Evolutionary conservation across 192 early-diverging fungal genomes (phyloP), one percentile per base, ranked within the genome.

Genomic region (Umbelopsis sp.): DNA sequence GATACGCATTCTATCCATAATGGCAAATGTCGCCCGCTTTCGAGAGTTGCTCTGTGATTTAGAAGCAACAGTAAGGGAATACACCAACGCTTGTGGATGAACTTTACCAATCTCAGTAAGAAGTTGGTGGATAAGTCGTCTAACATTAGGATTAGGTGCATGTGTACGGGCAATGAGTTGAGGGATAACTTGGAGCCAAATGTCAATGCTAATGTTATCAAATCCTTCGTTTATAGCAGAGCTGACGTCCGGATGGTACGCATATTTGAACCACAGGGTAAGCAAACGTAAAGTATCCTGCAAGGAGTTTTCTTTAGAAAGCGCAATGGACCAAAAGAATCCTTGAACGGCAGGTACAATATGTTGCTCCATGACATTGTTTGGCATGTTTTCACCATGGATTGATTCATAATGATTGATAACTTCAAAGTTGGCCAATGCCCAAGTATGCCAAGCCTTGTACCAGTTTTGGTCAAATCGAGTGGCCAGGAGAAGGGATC

Each of bases 121-220:
- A 22, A 99, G 71, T 67, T 95, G 93, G 74, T 96, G 93, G 47
- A 99, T 92, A 36, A 99, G 80, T 25, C 86, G 77, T 36, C 95
- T 91, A 0, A 96, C 92, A 34, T 91, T 87, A 16, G 86, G 82
- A 69, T 83, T 86, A 12, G 90, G 87, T 3, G 93, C 88, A 66
- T 98, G 94, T 66, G 97, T 96, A 26, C 96, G 84, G 0, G 96
- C 97, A 84, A 99, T 95, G 25, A 99, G 80, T 82, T 98, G 96
- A 20, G 97, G 97, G 75, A 99, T 98, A 31, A 99, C 97, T 77
- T 99, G 95, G 54, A 99, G 80, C 97, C 96, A 99, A 0, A 93
- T 95, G 45, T 95, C 93, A 66, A 97, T 93, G 56, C 86, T 93
- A 24, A 99, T 92, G 26, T 79, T 87, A 4, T 85, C 87, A 77